phyloP scores from a whole-genome alignment of 1,284 basidiomycete species.

The Sporisorium exsertum region DNA sequence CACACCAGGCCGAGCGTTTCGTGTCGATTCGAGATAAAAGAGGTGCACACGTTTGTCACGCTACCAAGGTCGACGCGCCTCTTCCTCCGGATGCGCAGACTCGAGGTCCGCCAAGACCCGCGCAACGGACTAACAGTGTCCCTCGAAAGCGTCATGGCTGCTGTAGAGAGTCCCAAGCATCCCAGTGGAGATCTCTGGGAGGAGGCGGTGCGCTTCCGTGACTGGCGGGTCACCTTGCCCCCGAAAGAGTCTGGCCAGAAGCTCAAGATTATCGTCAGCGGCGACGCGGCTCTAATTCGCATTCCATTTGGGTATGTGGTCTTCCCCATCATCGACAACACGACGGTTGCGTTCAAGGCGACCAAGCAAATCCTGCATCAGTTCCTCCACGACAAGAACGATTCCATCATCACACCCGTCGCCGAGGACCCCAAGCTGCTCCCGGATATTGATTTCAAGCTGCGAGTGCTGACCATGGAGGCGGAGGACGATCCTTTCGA shows the following conservation, averaged over 20 bases:
- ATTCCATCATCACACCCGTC: constrained; percentile 60
- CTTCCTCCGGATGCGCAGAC: constrained; percentile 57
- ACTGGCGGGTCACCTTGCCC: constrained; percentile 72
- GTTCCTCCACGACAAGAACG: constrained; percentile 66
- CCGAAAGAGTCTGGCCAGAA: constrained; percentile 26
- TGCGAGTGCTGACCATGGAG: constrained; percentile 78
- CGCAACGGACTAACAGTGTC: constrained; percentile 55
- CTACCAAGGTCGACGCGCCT: constrained; percentile 66
- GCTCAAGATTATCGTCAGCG: constrained; percentile 71
- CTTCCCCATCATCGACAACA: constrained; percentile 71
- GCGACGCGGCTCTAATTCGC: constrained; percentile 78
- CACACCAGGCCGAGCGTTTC: constrained; percentile 18
- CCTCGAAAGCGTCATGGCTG: constrained; percentile 70
- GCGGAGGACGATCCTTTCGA: constrained; percentile 91
- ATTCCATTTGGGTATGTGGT: constrained; percentile 84
- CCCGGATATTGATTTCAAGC: constrained; percentile 74
- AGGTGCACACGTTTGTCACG: constrained; percentile 64
- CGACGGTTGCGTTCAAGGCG: constrained; percentile 70
- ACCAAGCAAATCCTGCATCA: constrained; percentile 71
- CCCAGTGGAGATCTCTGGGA: constrained; percentile 76
- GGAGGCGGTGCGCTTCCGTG: constrained; percentile 78
- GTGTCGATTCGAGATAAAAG: constrained; percentile 44
- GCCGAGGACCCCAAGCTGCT: constrained; percentile 66
- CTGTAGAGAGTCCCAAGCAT: constrained; percentile 70
- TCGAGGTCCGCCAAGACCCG: constrained; percentile 59